A percentile compares a stretch with the other conserved stretches of the same genome.
These are phyloP conservation scores for Rhodotorula glutinis DNA, from an alignment of 1,284 basidiomycete genomes.

Conservation along the genomic window DNA sequence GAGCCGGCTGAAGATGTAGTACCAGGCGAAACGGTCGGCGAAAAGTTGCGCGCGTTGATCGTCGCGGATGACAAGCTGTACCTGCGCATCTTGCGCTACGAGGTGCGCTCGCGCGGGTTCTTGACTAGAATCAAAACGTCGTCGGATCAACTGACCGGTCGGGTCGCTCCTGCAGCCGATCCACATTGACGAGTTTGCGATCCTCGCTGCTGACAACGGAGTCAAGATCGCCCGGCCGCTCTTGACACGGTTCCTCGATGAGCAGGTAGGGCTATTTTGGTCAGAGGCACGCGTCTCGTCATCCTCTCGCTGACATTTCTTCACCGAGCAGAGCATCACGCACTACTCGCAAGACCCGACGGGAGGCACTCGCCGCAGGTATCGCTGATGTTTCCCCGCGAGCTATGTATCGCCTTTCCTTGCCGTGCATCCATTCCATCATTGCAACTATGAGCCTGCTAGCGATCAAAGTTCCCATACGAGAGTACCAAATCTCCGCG, in stretches of 20 bases:
- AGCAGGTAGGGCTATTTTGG: constrained; percentile 52
- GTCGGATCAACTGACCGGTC: too few species aligned
- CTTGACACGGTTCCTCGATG: constrained; percentile 59
- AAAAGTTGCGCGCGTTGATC: constrained; percentile 29
- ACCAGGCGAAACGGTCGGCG: constrained; percentile 13
- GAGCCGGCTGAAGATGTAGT: background rate
- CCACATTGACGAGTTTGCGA: constrained; percentile 58
- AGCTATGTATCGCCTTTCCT: background rate
- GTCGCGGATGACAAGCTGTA: constrained; percentile 54
- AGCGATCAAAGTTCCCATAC: too few species aligned
- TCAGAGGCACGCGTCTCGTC: too few species aligned
- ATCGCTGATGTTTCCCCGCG: background rate
- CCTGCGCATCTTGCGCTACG: constrained; percentile 60
- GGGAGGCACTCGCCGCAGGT: constrained; percentile 22
- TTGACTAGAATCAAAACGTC: too few species aligned
- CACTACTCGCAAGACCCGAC: constrained; percentile 36
- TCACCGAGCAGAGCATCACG: constrained; percentile 28
- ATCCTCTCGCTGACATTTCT: background rate
- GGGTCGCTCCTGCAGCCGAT: constrained; percentile 64
- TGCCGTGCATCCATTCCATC: background rate
- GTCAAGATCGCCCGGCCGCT: constrained; percentile 51
- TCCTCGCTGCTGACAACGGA: constrained; percentile 47
- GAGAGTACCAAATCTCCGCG: too few species aligned
- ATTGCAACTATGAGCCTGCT: too few species aligned
- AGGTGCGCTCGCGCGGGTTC: too few species aligned